Evolutionary conservation across 2,329 filamentous ascomycete species (phyloP).

Genomic region (Rutstroemia sp.): DNA sequence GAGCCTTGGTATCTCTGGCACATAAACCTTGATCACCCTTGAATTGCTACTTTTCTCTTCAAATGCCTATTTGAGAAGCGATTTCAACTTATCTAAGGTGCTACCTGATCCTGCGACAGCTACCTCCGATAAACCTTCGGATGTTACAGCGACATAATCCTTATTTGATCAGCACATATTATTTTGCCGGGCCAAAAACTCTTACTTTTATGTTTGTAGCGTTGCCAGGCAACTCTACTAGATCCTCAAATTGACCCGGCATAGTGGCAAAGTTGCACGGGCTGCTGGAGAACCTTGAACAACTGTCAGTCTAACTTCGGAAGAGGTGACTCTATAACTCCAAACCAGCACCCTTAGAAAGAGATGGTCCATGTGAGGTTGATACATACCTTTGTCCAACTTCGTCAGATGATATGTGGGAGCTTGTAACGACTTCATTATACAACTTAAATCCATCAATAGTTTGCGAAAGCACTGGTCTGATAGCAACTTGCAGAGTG

Average conservation of each 20-base stretch:
- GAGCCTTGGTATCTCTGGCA: too few species aligned
- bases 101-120: not conserved
- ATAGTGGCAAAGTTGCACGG: conserved; percentile 6
- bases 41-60: too few species aligned
- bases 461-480: not conserved
- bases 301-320: not conserved
- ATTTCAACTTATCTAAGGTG: not conserved
- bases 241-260: not conserved
- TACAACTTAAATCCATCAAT: not conserved
- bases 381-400: conserved; percentile 1
- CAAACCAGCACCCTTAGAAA: too few species aligned
- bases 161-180: not conserved
- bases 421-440: not conserved
- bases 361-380: not conserved
- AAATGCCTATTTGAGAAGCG: not conserved
- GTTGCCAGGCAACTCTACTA: conserved; percentile 2
- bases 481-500: conserved; percentile 2
- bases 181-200: not conserved
- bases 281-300: not conserved
- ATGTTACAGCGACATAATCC: not conserved
- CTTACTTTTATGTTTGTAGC: not conserved
- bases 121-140: not conserved
- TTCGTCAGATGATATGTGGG: not conserved
- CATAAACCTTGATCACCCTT: too few species aligned
- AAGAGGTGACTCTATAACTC: too few species aligned